Base-by-base conservation (phyloP, 805 yeast genomes). In the Torulaspora delbrueckii region DNA sequence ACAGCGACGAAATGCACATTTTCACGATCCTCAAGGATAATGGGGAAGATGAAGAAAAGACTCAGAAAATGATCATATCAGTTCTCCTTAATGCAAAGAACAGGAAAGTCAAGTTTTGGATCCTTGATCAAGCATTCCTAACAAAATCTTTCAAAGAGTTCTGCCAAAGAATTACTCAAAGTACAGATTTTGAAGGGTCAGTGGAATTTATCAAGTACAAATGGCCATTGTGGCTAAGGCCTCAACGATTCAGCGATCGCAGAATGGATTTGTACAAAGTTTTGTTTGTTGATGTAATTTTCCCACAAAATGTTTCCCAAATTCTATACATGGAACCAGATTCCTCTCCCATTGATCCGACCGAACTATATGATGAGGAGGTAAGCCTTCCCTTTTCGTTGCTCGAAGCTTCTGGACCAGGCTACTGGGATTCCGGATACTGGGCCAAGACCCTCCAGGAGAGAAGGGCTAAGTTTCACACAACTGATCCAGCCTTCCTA, bases 151-250 rank as follows among this genome's bases (percentile, higher is more conserved):
- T 90, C 58, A 81, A 77, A 59, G 58, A 67, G 24, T 75, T 79
- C 40, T 59, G 87, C n/a, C 85, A 87, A 7, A 18, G 13, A 3
- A 40, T 59, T 9, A 54, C 52, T 40, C 18, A 28, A 12, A 31
- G 50, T 14, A n/a, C 36, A 0, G 25, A 34, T 2, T 23, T 47
- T 4, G 40, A 35, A 30, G 55, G 50, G 1, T 36, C 30, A 6
- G 51, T 59, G 6, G 91, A 88, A 56, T 65, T 88, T 37, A 72
- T 93, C n/a, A 78, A 84, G 1, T 91, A 86, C 63, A 83, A 84
- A 51, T 91, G 99, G 99, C 99, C 99, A 10, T 63, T 71, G 8
- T 91, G 97, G 96, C 70, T 91, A 16, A 75, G 90, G 40, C 74
- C 75, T 2, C 98, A 91, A 66, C 65, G 82, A 30, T 91, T 84